Evolutionary conservation across 164 flowering plant species (phyloP).

Genomic region (Akebia trifoliata): DNA sequence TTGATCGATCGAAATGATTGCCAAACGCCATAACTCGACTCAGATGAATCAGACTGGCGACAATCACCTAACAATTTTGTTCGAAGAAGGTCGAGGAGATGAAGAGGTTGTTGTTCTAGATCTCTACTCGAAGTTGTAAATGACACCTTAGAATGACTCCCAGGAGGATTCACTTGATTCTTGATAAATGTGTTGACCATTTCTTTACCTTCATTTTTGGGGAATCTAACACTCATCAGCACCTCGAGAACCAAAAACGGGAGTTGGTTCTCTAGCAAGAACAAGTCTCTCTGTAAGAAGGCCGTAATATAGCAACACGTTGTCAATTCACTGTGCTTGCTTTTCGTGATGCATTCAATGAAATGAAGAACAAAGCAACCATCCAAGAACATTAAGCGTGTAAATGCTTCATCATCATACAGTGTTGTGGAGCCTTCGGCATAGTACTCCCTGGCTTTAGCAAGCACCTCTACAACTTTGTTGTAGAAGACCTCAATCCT

Average conservation of each 20-base stretch:
- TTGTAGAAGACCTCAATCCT: not conserved
- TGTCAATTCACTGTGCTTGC: not conserved
- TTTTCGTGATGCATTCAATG: not conserved
- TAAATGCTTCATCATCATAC: slow-evolving; percentile 8
- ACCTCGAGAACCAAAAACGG: slow-evolving; percentile 8
- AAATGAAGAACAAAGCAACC: slow-evolving; percentile 13
- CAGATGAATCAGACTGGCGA: too few relatives aligned
- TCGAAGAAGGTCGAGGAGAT: slow-evolving; percentile 9
- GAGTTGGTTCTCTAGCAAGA: slow-evolving; percentile 23
- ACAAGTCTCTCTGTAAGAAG: slow-evolving; percentile 9
- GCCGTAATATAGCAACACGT: too few relatives aligned
- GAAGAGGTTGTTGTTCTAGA: not conserved
- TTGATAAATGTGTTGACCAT: not conserved
- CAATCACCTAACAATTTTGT: not conserved
- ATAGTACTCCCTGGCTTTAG: slow-evolving; percentile 9
- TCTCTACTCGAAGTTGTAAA: too few relatives aligned
- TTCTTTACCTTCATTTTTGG: not conserved
- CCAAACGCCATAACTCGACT: not conserved
- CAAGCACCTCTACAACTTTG: not conserved
- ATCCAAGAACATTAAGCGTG: slow-evolving; percentile 16
- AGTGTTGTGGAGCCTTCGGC: not conserved
- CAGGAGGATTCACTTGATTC: not conserved
- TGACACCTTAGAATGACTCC: not conserved
- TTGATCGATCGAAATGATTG: slow-evolving; percentile 6
- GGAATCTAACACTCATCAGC: slow-evolving; percentile 1